Percentiles rank a stretch among this genome's conserved stretches.
Conservation (phyloP, 2,329 filamentous ascomycete species). For the Calonectria honghensis region DNA sequence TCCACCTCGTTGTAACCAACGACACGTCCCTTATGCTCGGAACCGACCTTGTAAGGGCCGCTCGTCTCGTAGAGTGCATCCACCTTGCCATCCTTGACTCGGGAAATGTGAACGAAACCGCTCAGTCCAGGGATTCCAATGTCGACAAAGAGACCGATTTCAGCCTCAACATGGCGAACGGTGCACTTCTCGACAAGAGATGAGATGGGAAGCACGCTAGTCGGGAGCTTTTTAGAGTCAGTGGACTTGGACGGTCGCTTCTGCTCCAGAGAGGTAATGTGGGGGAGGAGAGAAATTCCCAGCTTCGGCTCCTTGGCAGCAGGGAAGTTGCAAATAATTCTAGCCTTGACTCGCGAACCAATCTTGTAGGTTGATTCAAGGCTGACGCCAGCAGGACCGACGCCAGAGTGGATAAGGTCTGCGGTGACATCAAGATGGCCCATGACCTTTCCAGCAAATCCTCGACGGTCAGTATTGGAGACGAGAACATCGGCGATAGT, state of each 20-base stretch:
- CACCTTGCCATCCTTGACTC: conserved; percentile 91
- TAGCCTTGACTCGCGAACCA: conserved; percentile 88
- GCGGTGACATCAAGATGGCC: conserved; percentile 93
- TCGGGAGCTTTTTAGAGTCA: conserved; percentile 68
- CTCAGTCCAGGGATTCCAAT: conserved; percentile 78
- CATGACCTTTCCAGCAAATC: conserved; percentile 93
- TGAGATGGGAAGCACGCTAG: conserved; percentile 80
- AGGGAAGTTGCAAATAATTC: conserved; percentile 92
- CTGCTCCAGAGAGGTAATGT: conserved; percentile 79
- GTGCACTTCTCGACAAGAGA: conserved; percentile 85
- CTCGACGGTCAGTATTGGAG: conserved; percentile 82
- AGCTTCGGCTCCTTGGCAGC: conserved; percentile 86
- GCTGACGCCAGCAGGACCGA: conserved; percentile 80
- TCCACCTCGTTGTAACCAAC: conserved; percentile 92
- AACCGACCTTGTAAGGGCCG: conserved; percentile 86
- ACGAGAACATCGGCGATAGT: conserved; percentile 91
- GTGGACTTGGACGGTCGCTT: conserved; percentile 62
- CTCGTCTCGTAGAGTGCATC: conserved; percentile 86
- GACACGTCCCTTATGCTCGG: conserved; percentile 87
- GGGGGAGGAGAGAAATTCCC: conserved; percentile 91
- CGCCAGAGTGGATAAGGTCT: conserved; percentile 91
- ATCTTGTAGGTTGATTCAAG: conserved; percentile 87
- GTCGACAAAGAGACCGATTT: conserved; percentile 87
- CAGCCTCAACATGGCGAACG: conserved; percentile 85
- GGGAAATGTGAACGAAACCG: conserved; percentile 97